Conservation (phyloP, 768 basidiomycete species). For the Boletus patriciae region DNA sequence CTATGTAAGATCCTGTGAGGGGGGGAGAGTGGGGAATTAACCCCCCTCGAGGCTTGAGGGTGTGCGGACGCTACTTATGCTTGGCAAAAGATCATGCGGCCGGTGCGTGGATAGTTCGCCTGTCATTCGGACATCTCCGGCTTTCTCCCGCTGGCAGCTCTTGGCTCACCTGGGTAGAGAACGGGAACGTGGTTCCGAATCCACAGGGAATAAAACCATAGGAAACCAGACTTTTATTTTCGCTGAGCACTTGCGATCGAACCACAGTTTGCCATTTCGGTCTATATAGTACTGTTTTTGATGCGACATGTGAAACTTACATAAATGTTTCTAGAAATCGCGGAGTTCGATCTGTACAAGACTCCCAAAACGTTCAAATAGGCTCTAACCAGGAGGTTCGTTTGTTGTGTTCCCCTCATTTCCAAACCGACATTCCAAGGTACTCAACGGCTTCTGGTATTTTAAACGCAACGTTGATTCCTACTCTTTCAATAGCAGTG, state of each 20-base stretch:
- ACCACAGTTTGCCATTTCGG: slow-evolving; percentile 14
- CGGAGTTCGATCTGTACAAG: neutral
- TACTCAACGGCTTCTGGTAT: neutral
- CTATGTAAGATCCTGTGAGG: too few relatives aligned
- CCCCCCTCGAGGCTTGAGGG: too few relatives aligned
- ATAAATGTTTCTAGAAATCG: neutral
- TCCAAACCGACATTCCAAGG: neutral
- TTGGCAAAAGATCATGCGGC: too few relatives aligned
- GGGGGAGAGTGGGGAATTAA: too few relatives aligned
- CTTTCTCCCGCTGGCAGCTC: too few relatives aligned
- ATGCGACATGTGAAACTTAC: neutral
- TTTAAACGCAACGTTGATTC: neutral
- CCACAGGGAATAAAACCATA: neutral
- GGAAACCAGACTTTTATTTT: neutral
- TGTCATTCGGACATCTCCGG: too few relatives aligned
- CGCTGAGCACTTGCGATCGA: neutral
- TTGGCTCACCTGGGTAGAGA: too few relatives aligned
- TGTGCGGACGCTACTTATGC: too few relatives aligned
- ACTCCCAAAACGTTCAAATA: neutral
- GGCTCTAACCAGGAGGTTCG: neutral
- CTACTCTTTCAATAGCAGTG: neutral
- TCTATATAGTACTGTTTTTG: neutral
- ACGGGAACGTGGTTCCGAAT: neutral
- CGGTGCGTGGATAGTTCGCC: too few relatives aligned
- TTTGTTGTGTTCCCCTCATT: neutral